These are phyloP conservation scores for Chrysoporthe cubensis DNA, from an alignment of 2,329 filamentous ascomycete genomes.

Conservation along the genomic window DNA sequence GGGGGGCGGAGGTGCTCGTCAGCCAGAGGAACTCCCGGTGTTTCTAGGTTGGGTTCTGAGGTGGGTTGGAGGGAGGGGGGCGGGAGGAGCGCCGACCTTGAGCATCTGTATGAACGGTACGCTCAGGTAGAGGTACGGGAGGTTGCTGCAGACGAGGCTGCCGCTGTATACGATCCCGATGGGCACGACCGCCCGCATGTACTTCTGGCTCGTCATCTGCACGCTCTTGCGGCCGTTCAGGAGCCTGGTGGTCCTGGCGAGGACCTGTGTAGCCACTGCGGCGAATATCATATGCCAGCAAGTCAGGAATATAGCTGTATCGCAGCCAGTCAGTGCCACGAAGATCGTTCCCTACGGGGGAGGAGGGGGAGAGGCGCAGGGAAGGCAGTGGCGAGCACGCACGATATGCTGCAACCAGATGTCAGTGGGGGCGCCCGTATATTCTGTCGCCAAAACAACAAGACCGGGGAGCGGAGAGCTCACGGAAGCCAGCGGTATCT, in stretches of 20 bases:
- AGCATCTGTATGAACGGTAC: slow-evolving; percentile 99
- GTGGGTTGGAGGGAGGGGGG: neutral
- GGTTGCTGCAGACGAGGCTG: slow-evolving; percentile 91
- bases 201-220: slow-evolving; percentile 92
- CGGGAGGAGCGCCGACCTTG: slow-evolving; percentile 61
- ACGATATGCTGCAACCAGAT: slow-evolving; percentile 18
- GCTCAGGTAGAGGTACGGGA: slow-evolving; percentile 90
- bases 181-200: slow-evolving; percentile 87
- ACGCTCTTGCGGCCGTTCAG: slow-evolving; percentile 92
- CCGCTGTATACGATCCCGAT: slow-evolving; percentile 93
- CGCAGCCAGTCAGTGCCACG: slow-evolving; percentile 3
- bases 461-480: slow-evolving; percentile 40
- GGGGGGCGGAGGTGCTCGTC: neutral
- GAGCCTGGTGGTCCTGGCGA: slow-evolving; percentile 83
- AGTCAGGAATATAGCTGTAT: slow-evolving; percentile 71
- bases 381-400: neutral
- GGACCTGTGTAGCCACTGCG: slow-evolving; percentile 86
- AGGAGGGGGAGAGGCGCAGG: neutral
- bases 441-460: neutral
- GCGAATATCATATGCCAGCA: slow-evolving; percentile 95
- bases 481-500: slow-evolving; percentile 74
- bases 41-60: too few relatives aligned
- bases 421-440: neutral
- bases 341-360: slow-evolving; percentile 32
- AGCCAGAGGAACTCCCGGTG: neutral